Percentiles rank a stretch among this genome's conserved stretches.
Evolutionary conservation across 2,329 filamentous ascomycete species (phyloP).

Genomic region (Verticillium klebahnii): DNA sequence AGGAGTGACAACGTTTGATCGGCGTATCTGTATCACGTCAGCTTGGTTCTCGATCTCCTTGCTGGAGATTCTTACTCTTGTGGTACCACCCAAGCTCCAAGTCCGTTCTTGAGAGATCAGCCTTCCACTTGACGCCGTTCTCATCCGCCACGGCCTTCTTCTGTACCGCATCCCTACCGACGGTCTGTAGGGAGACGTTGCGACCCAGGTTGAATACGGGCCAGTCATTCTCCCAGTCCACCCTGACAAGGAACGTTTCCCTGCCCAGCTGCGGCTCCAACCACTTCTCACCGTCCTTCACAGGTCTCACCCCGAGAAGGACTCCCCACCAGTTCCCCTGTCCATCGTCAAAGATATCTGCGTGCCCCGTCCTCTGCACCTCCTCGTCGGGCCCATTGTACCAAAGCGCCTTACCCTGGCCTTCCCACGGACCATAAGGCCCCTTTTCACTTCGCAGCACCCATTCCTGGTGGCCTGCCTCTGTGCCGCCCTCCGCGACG

Average conservation of each 20-base stretch:
- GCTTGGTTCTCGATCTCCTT: background rate
- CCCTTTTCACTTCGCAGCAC: slow-evolving; percentile 38
- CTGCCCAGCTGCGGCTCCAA: slow-evolving; percentile 32
- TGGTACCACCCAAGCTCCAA: slow-evolving; percentile 33
- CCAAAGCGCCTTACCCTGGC: slow-evolving; percentile 37
- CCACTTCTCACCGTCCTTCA: slow-evolving; percentile 20
- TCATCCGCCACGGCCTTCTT: slow-evolving; percentile 19
- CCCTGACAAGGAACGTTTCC: slow-evolving; percentile 45
- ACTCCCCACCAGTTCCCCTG: slow-evolving; percentile 43
- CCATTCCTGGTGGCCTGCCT: slow-evolving; percentile 47
- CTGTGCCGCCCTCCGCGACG: slow-evolving; percentile 36
- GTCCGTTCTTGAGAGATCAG: slow-evolving; percentile 24
- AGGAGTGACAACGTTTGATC: slow-evolving; percentile 37
- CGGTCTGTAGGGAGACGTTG: slow-evolving; percentile 34
- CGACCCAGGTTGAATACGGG: slow-evolving; percentile 38
- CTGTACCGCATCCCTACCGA: slow-evolving; percentile 19
- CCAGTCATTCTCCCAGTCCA: slow-evolving; percentile 47
- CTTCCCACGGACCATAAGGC: slow-evolving; percentile 45
- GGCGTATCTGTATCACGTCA: slow-evolving; percentile 36
- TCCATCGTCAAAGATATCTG: slow-evolving; percentile 40
- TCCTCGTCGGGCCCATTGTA: slow-evolving; percentile 41
- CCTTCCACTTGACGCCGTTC: slow-evolving; percentile 23
- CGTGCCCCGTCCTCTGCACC: slow-evolving; percentile 46
- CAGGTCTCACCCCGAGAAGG: slow-evolving; percentile 38
- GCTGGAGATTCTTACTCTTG: slow-evolving; percentile 20